Evolutionary conservation across 257 asterid species (phyloP), one percentile per base, ranked within the genome.

Genomic region (Nicotiana benthamiana): DNA sequence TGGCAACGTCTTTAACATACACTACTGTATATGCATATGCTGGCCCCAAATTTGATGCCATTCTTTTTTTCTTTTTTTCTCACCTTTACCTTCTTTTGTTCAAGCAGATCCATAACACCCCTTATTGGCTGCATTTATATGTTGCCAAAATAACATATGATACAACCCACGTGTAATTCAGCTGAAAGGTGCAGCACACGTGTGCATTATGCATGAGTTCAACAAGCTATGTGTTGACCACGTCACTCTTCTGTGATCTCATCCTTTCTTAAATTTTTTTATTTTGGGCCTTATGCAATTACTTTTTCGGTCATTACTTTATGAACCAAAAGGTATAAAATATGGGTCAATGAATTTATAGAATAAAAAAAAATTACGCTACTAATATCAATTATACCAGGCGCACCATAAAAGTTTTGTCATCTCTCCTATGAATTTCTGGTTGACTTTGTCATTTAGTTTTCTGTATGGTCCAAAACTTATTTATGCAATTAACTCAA

Each of bases 1-100:
- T 91, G 1, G 92, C 88, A 0, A 95, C 98, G 48, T 93, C 97
- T 84, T 79, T 87, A 20, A 90, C 92, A 82, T 95, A 95, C 43
- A 93, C 88, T 0, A 95, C 93, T 26, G 94, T 89, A 89, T 95
- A 93, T 6, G 94, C 98, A 32, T 66, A 93, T 30, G 54, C 75
- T 5, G 98, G 96, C 43, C 9, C 88, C 70, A 82, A 75, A 9
- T 83, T 87, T 34, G 93, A 80, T 32, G 92, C 90, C 95, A 89
- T 91, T 64, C 28, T 22, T 63, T 20, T 26, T 32, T 68, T 40
- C 22, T 10, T 15, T 16, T 17, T 64, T 20, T 24, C 57, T 24
- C 32, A 26, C 53, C 6, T 77, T 22, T 43, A 70, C 15, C 2
- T 20, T 20, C n/a, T 34, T 43, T 18, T 32, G 36, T 9, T 3